A percentile compares a stretch with the other conserved stretches of the same genome.
Conservation (phyloP, 768 basidiomycete genomes). For the Mycena capillaripes region DNA sequence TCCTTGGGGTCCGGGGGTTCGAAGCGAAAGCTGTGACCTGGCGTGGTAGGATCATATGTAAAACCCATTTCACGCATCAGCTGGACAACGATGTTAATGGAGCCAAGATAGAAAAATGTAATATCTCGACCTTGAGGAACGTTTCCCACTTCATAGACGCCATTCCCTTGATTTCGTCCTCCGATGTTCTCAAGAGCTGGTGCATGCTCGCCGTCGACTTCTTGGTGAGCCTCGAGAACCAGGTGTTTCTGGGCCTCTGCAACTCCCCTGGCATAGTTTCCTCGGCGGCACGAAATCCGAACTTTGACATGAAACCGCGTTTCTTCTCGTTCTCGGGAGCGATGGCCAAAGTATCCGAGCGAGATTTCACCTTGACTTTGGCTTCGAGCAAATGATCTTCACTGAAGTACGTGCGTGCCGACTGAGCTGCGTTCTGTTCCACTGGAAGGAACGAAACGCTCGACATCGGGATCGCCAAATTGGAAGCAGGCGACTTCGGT, state of each 20-base stretch:
- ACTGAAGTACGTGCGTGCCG: too few species aligned
- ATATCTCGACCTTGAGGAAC: slow-evolving; percentile 69
- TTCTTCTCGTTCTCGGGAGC: too few species aligned
- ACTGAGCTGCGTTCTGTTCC: too few species aligned
- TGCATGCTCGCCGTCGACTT: slow-evolving; percentile 74
- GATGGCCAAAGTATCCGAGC: too few species aligned
- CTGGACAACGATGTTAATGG: slow-evolving; percentile 49
- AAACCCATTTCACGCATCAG: slow-evolving; percentile 87
- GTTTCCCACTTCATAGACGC: slow-evolving; percentile 86
- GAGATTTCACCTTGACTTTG: too few species aligned
- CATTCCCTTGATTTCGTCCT: slow-evolving; percentile 66
- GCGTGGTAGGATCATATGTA: slow-evolving; percentile 76
- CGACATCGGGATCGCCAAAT: too few species aligned
- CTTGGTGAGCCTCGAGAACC: slow-evolving; percentile 71
- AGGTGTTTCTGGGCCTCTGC: slow-evolving; percentile 47
- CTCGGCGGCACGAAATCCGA: too few species aligned
- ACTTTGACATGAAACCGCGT: too few species aligned
- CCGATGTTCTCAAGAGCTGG: slow-evolving; percentile 69
- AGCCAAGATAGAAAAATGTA: neutral
- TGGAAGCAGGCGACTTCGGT: too few species aligned
- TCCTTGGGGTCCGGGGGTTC: slow-evolving; percentile 74
- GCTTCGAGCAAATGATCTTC: too few species aligned
- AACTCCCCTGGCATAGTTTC: too few species aligned
- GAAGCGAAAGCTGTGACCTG: slow-evolving; percentile 87
- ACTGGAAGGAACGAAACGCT: too few species aligned